Evolutionary conservation across 805 yeast species (phyloP).

Genomic region (Wickerhamiella spandovensis): DNA sequence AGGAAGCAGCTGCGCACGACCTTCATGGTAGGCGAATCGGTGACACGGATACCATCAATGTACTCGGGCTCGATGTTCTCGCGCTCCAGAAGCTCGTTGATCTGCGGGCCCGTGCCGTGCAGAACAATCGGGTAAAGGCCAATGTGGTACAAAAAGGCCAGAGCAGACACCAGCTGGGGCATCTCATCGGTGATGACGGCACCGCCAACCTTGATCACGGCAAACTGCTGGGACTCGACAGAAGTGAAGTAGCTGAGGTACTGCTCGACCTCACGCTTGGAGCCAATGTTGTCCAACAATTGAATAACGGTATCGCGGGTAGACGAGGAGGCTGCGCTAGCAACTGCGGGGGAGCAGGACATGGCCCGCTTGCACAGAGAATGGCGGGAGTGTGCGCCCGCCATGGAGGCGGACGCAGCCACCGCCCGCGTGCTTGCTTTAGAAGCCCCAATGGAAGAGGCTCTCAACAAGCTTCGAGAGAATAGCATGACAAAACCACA

Average conservation of each 20-base stretch:
- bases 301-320: constrained; percentile 95
- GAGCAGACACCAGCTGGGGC: constrained; percentile 85
- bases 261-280: constrained; percentile 96
- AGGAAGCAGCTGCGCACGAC: constrained; percentile 91
- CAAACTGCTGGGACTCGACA: constrained; percentile 82
- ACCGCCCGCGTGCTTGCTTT: not conserved
- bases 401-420: not conserved
- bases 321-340: constrained; percentile 7
- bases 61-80: constrained; percentile 95
- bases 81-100: constrained; percentile 80
- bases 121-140: constrained; percentile 93
- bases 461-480: not conserved
- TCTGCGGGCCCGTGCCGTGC: constrained; percentile 99
- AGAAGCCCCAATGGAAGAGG: not conserved
- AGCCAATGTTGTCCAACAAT: constrained; percentile 86
- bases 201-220: constrained; percentile 97
- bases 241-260: constrained; percentile 93
- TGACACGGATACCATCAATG: constrained; percentile 91
- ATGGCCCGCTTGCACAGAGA: not conserved
- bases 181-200: constrained; percentile 94
- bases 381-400: not conserved
- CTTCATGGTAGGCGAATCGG: constrained; percentile 87
- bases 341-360: not conserved
- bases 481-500: not conserved
- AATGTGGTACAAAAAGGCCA: constrained; percentile 92